Evolutionary conservation across 108 stramenopile genomes (phyloP), one percentile per base, ranked within the genome.

Genomic region (Fistulifera pelliculosa): DNA sequence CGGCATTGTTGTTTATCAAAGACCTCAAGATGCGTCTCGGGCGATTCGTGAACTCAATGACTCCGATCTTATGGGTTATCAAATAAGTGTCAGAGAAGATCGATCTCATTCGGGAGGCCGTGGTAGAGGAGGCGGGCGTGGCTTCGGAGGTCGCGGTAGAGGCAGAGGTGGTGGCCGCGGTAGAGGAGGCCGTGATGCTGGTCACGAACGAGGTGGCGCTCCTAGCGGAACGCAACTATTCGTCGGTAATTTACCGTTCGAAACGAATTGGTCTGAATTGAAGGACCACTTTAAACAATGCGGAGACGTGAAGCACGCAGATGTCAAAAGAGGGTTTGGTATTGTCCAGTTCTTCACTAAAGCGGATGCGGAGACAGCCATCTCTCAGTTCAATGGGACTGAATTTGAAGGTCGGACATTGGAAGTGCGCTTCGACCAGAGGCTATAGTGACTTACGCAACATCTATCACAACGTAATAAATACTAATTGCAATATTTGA

Each of bases 1-100:
- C 23, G 98, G 91, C 47, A 76, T 96, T 43, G 98, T 97, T 22
- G 75, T 86, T 42, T 98, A 77, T 64, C 89, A 90, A 64, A 74
- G 70, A n/a, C 69, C 91, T 0, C 69, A 79, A 47, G 94, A 94
- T 45, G 97, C 96, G 10, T 71, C 61, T 17, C 62, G 77, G 17
- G 96, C 96, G 42, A 97, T 93, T 54, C 75, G 73, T 27, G 78
- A 85, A 60, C 76, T 97, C 22, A 78, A 90, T 60, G 74, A 84
- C 53, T 60, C 85, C 11, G 73, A 77, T 35, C 64, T 97, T 27
- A 70, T 93, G 27, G 91, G 91, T 15, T 71, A 90, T 21, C 75
- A 73, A 19, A 89, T 97, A 49, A 79, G 80, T 26, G 71, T 94
- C 17, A 83, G 96, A 22, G 96, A 94, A 61, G 94, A 97, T 61